Evolutionary conservation across 768 basidiomycete species (phyloP).

Genomic region (Dacryopinax spathularia): DNA sequence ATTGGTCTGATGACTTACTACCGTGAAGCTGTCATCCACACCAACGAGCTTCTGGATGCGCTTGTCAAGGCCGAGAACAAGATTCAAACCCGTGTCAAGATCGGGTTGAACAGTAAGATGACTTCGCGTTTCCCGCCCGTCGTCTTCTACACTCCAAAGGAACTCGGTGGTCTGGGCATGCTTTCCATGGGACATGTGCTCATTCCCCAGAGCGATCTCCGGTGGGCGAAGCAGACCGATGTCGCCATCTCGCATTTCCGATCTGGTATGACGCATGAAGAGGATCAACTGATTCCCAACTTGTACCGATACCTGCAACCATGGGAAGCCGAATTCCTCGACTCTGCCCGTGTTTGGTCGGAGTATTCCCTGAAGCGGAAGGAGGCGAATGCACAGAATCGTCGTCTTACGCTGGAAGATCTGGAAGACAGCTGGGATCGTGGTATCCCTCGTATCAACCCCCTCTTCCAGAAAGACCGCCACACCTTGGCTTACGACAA

Average conservation of each 20-base stretch:
- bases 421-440: slow-evolving; percentile 98
- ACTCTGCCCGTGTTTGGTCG: slow-evolving; percentile 97
- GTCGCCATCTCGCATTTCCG: slow-evolving; percentile 97
- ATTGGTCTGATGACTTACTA: slow-evolving; percentile 98
- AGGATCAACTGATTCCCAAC: slow-evolving; percentile 91
- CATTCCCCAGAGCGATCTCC: slow-evolving; percentile 91
- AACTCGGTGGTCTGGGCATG: slow-evolving; percentile 96
- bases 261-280: slow-evolving; percentile 93
- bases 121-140: slow-evolving; percentile 96
- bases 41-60: slow-evolving; percentile 87
- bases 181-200: slow-evolving; percentile 98
- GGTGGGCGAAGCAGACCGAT: slow-evolving; percentile 98
- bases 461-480: slow-evolving; percentile 95
- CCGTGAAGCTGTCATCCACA: slow-evolving; percentile 93
- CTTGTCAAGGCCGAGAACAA: slow-evolving; percentile 99
- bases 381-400: slow-evolving; percentile 97
- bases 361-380: slow-evolving; percentile 99
- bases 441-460: slow-evolving; percentile 96
- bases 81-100: slow-evolving; percentile 98
- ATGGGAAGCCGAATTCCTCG: slow-evolving; percentile 95
- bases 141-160: slow-evolving; percentile 95
- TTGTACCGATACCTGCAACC: slow-evolving; percentile 92
- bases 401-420: slow-evolving; percentile 91
- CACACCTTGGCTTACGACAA: slow-evolving; percentile 97
- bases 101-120: slow-evolving; percentile 99